phyloP scores from a whole-genome alignment of 306 rosid genomes.

The Quercus ilex region DNA sequence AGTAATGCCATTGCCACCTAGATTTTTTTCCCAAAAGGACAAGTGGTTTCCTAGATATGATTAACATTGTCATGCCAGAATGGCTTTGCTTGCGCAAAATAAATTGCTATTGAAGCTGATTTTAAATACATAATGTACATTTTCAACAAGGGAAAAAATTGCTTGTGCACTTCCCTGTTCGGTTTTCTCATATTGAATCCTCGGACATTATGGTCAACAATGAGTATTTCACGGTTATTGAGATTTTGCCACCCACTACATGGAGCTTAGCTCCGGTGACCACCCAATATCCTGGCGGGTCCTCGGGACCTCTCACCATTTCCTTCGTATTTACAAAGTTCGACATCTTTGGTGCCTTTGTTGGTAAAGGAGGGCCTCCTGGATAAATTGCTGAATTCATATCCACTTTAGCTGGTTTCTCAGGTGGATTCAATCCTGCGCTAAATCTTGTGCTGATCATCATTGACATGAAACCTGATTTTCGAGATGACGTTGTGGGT shows the following conservation, averaged over 20 bases:
- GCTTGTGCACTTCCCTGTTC: neutral
- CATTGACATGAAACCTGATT: conserved; percentile 77
- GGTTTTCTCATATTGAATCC: conserved; percentile 34
- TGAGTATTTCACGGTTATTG: conserved; percentile 73
- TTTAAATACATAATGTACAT: conserved; percentile 33
- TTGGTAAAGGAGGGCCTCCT: conserved; percentile 69
- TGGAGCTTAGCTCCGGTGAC: conserved; percentile 84
- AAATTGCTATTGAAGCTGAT: neutral
- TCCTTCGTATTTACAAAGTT: conserved; percentile 67
- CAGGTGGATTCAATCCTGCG: conserved; percentile 46
- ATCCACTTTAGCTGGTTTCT: conserved; percentile 50
- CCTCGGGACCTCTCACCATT: conserved; percentile 79
- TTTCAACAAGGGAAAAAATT: conserved; percentile 21
- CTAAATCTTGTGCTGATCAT: conserved; percentile 73
- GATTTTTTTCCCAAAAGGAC: neutral
- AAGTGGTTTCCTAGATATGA: neutral
- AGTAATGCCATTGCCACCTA: neutral
- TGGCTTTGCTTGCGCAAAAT: conserved; percentile 1
- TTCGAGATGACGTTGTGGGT: conserved; percentile 51
- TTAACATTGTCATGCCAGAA: neutral
- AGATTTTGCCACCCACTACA: conserved; percentile 62
- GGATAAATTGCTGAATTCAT: conserved; percentile 79
- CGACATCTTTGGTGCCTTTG: conserved; percentile 61
- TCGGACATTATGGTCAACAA: conserved; percentile 71
- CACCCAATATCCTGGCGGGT: conserved; percentile 90